Percentiles rank a stretch among this genome's conserved stretches.
Conservation (phyloP, 1,139 yeast species). For the Sugiyamaella novakii region DNA sequence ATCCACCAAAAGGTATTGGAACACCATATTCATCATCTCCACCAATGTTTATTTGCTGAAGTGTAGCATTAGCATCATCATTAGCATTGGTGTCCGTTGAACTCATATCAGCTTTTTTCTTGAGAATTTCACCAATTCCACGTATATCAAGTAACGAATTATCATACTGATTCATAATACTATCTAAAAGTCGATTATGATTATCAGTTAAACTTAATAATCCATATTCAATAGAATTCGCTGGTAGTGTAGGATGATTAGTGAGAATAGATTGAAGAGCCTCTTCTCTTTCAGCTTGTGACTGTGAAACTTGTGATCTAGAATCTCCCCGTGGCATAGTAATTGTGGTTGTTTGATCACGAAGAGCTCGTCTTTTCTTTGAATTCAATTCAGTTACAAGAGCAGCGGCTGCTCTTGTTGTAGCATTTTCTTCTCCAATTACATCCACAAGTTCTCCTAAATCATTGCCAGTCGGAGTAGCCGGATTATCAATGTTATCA, state of each 20-base stretch:
- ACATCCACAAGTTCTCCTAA: constrained; percentile 22
- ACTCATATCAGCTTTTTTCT: constrained; percentile 29
- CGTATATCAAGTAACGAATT: constrained; percentile 33
- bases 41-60: constrained; percentile 5
- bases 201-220: constrained; percentile 22
- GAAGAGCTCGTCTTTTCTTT: constrained; percentile 13
- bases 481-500: constrained; percentile 16
- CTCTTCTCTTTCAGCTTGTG: constrained; percentile 18
- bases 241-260: constrained; percentile 26
- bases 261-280: constrained; percentile 21
- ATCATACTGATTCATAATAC: constrained; percentile 23
- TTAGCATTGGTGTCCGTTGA: constrained; percentile 2
- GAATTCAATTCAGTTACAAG: constrained; percentile 16
- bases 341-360: constrained; percentile 9
- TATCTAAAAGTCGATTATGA: constrained; percentile 19
- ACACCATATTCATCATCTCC: constrained; percentile 23
- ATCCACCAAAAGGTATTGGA: constrained; percentile 20
- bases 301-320: constrained; percentile 13
- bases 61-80: constrained; percentile 12
- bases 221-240: constrained; percentile 25
- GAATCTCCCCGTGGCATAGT: constrained; percentile 11
- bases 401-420: constrained; percentile 19
- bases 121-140: constrained; percentile 31
- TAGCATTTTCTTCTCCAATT: constrained; percentile 23
- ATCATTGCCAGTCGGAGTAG: constrained; percentile 21